A percentile compares a stretch with the other conserved stretches of the same genome.
These are phyloP conservation scores for Sanghuangporus weigelae DNA, from an alignment of 1,284 basidiomycete species.

Conservation along the genomic window DNA sequence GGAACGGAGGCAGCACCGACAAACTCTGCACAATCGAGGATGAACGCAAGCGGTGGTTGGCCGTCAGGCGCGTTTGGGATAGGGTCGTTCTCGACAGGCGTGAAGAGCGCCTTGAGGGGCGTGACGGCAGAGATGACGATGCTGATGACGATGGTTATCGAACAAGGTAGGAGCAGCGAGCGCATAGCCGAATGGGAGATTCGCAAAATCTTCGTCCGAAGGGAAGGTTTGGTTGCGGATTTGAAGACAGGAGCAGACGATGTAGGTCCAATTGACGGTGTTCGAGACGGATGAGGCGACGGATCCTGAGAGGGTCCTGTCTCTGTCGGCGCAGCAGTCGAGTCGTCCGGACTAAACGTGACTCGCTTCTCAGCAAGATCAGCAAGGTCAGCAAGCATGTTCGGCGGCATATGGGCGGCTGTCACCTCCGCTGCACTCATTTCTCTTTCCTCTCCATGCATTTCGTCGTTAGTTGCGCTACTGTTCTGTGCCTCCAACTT, in stretches of 20 bases:
- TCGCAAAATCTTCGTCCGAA: not conserved
- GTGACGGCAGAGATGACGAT: slow-evolving; percentile 64
- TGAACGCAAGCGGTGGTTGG: slow-evolving; percentile 64
- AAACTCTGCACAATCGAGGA: slow-evolving; percentile 52
- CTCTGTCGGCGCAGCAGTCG: slow-evolving; percentile 22
- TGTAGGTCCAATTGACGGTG: not conserved
- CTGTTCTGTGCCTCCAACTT: not conserved
- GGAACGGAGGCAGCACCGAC: slow-evolving; percentile 72
- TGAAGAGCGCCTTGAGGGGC: slow-evolving; percentile 69
- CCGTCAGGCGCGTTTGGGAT: slow-evolving; percentile 70
- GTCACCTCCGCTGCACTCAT: not conserved
- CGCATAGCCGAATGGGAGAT: not conserved
- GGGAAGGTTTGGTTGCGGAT: not conserved
- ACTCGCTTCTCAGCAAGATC: slow-evolving; percentile 24
- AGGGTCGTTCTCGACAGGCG: slow-evolving; percentile 41
- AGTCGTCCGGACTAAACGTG: slow-evolving; percentile 26
- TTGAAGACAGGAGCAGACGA: not conserved
- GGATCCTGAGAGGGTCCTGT: slow-evolving; percentile 20
- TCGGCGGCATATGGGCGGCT: not conserved
- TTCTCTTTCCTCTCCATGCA: not conserved
- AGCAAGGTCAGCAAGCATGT: not conserved
- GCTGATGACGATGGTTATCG: slow-evolving; percentile 57
- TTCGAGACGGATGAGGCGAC: slow-evolving; percentile 17
- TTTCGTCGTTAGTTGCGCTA: too few relatives aligned
- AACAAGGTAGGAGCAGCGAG: slow-evolving; percentile 37